Percentiles rank a stretch among this genome's conserved stretches.
phyloP scores from a whole-genome alignment of 2,329 filamentous ascomycete species.

The Metarhizium humberi region DNA sequence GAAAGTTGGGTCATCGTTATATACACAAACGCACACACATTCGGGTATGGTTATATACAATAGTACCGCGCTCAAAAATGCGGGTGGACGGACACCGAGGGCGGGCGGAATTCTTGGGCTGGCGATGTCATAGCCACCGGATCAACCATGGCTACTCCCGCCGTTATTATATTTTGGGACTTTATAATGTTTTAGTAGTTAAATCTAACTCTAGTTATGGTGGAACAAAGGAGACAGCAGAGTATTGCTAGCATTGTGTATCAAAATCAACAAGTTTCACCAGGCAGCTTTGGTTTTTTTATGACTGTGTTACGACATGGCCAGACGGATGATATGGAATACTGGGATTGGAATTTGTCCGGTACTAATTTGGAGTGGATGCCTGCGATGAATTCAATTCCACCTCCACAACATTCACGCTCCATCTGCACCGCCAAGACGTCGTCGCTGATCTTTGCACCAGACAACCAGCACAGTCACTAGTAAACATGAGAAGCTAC shows the following conservation, averaged over 20 bases:
- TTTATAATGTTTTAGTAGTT: slow-evolving; percentile 4
- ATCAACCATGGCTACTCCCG: not conserved
- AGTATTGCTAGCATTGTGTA: not conserved
- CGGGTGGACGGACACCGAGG: not conserved
- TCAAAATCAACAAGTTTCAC: not conserved
- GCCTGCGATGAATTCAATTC: too few relatives aligned
- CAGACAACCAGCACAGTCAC: not conserved
- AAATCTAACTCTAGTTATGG: slow-evolving; percentile 3
- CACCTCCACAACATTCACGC: too few relatives aligned
- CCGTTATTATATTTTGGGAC: slow-evolving; percentile 4
- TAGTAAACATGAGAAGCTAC: not conserved
- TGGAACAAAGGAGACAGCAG: not conserved
- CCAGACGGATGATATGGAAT: too few relatives aligned
- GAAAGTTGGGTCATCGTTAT: not conserved
- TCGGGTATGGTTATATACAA: not conserved
- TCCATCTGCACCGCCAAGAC: not conserved
- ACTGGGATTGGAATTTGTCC: too few relatives aligned
- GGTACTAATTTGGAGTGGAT: too few relatives aligned
- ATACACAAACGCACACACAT: not conserved
- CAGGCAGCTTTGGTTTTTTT: not conserved
- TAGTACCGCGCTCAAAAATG: not conserved
- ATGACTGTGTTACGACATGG: too few relatives aligned
- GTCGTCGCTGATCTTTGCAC: not conserved
- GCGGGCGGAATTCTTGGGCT: not conserved
- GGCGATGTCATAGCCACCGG: not conserved